Evolutionary conservation across 2,329 filamentous ascomycete species (phyloP).

Genomic region (Diaporthe destruens): DNA sequence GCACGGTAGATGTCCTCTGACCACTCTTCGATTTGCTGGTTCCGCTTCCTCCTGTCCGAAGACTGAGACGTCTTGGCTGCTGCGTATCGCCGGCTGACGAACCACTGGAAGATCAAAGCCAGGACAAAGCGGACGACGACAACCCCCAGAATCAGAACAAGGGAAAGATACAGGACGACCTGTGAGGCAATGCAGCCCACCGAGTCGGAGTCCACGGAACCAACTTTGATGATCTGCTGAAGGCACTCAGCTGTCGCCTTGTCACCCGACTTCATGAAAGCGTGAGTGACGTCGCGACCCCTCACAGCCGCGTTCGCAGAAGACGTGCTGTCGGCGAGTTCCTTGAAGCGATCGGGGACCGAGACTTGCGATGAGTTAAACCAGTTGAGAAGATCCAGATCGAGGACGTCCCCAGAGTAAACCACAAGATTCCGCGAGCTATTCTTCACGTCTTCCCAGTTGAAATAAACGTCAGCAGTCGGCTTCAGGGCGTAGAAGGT

Average conservation of each 20-base stretch:
- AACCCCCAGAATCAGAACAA: slow-evolving; percentile 91
- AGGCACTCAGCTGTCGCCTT: slow-evolving; percentile 89
- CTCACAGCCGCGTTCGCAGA: slow-evolving; percentile 73
- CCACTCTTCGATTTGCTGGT: slow-evolving; percentile 97
- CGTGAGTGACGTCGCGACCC: slow-evolving; percentile 89
- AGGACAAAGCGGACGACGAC: slow-evolving; percentile 89
- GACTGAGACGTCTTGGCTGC: slow-evolving; percentile 87
- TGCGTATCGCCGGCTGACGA: slow-evolving; percentile 87
- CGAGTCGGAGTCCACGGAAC: slow-evolving; percentile 93
- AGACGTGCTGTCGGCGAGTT: slow-evolving; percentile 77
- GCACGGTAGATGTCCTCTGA: slow-evolving; percentile 96
- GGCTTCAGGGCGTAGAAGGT: slow-evolving; percentile 80
- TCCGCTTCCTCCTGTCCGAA: slow-evolving; percentile 84
- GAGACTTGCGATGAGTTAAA: slow-evolving; percentile 86
- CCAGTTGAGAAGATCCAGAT: slow-evolving; percentile 89
- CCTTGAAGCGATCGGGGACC: slow-evolving; percentile 82
- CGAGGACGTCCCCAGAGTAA: slow-evolving; percentile 93
- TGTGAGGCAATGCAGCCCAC: slow-evolving; percentile 98
- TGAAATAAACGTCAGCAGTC: slow-evolving; percentile 92
- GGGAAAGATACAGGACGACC: slow-evolving; percentile 93
- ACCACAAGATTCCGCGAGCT: slow-evolving; percentile 89
- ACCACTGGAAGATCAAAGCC: slow-evolving; percentile 95
- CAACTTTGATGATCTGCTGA: slow-evolving; percentile 94
- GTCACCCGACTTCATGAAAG: slow-evolving; percentile 82
- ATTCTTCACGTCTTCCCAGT: slow-evolving; percentile 95